Evolutionary conservation across 495 filamentous ascomycete species (phyloP).

Genomic region (Tuber aestivum): DNA sequence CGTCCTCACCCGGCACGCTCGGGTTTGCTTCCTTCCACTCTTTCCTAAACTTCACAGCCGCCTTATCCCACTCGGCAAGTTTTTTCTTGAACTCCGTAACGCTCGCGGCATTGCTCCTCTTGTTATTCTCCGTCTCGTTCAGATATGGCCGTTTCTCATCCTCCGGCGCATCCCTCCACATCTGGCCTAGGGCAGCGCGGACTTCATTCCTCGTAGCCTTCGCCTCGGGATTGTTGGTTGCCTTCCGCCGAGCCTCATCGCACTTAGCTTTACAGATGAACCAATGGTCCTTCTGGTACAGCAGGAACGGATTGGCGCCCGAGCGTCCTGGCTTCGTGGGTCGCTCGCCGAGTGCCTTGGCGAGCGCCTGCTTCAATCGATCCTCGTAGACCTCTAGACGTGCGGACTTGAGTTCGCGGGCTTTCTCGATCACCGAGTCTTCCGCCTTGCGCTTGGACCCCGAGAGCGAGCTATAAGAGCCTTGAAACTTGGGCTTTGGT

Average conservation of each 20-base stretch:
- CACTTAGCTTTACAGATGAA: constrained; percentile 64
- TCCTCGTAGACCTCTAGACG: constrained; percentile 64
- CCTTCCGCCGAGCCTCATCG: constrained; percentile 58
- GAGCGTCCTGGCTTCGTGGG: constrained; percentile 64
- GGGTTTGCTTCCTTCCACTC: constrained; percentile 61
- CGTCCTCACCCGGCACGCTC: constrained; percentile 43
- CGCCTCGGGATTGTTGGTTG: constrained; percentile 60
- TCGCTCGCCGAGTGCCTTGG: constrained; percentile 63
- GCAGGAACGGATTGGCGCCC: constrained; percentile 65
- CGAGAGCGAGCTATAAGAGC: constrained; percentile 44
- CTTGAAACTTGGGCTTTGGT: constrained; percentile 53
- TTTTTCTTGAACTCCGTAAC: constrained; percentile 54
- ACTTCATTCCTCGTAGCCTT: constrained; percentile 68
- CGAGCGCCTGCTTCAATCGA: constrained; percentile 63
- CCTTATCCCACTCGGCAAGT: constrained; percentile 64
- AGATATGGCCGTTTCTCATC: constrained; percentile 69
- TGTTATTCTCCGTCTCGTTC: constrained; percentile 62
- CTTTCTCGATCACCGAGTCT: constrained; percentile 34
- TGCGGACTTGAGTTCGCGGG: constrained; percentile 50
- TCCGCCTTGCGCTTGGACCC: constrained; percentile 53
- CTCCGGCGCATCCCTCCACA: constrained; percentile 73
- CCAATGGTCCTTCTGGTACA: constrained; percentile 78
- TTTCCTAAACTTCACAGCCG: constrained; percentile 54
- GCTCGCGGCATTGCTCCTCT: constrained; percentile 55
- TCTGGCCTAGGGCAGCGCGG: constrained; percentile 69